Conservation (phyloP, 495 filamentous ascomycete genomes). For the Penicillium herquei region DNA sequence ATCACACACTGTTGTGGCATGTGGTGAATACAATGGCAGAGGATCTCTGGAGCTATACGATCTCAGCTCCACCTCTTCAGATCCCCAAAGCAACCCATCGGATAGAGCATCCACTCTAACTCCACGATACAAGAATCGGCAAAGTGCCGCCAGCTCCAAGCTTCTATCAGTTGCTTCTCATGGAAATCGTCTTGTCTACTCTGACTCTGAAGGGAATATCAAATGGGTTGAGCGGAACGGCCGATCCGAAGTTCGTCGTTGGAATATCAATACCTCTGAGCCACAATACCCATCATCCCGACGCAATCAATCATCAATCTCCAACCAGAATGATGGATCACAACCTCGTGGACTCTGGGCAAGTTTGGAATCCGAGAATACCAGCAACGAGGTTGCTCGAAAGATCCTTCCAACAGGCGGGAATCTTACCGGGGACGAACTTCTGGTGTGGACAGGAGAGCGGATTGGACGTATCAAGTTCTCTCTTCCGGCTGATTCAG, state of each 20-base stretch:
- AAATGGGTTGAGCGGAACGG: conserved; percentile 94
- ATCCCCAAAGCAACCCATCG: conserved; percentile 21
- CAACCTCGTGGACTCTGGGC: conserved; percentile 31
- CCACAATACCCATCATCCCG: conserved; percentile 17
- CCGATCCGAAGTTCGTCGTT: conserved; percentile 71
- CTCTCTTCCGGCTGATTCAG: conserved; percentile 42
- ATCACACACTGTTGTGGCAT: conserved; percentile 69
- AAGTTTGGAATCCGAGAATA: conserved; percentile 17
- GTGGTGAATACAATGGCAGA: conserved; percentile 92
- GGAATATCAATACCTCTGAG: conserved; percentile 58
- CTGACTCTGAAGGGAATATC: conserved; percentile 78
- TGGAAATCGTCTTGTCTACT: conserved; percentile 79
- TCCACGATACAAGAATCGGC: conserved; percentile 66
- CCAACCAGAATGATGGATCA: not conserved
- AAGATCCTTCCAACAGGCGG: conserved; percentile 66
- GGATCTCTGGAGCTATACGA: conserved; percentile 89
- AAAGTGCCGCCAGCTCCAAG: conserved; percentile 77
- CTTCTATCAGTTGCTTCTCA: conserved; percentile 82
- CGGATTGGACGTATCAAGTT: conserved; percentile 70
- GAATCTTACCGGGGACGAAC: conserved; percentile 53
- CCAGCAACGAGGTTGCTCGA: conserved; percentile 54
- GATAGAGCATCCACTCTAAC: conserved; percentile 35
- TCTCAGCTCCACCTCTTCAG: conserved; percentile 38
- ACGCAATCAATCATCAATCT: not conserved
- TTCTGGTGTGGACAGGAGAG: conserved; percentile 80